Evolutionary conservation across 768 basidiomycete genomes (phyloP), one percentile per base, ranked within the genome.

Genomic region (Phaffia australis): DNA sequence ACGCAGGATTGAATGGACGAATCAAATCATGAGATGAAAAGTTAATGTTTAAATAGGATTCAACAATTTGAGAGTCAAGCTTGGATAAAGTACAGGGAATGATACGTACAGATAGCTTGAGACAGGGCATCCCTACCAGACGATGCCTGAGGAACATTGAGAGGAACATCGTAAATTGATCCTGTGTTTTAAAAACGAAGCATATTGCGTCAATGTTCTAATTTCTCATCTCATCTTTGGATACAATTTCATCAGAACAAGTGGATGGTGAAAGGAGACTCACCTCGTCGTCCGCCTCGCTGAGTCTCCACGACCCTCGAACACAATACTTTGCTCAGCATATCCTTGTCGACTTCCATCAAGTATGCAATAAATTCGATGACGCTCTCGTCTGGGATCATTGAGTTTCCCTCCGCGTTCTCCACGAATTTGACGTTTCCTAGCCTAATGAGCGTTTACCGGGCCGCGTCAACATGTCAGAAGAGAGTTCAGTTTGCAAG

Each of bases 331-430:
- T 93, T 97, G 76, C 88, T 87, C 49, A 98, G 85, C 66, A 83
- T 78, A 3, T 83, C 81, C 32, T 83, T 72, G 66, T 98, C 90
- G 21, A 83, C 85, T 69, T 93, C 92, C 86, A 98, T 87, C 58
- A 99, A 81, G 73, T 98, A 97, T 0, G 83, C 91, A 50, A 97
- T 84, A 72, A 98, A 99, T 72, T 95, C 94, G 0, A 89, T 86
- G n/a, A 97, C 89, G 52, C 84, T 84, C 7, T 86, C 81, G 74
- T 99, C 95, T 3, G 83, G 75, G 48, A 98, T 82, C 30, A 75
- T 73, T 1, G 93, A 83, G 74, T 98, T 94, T 21, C 93, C 93
- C 67, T 94, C 87, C 70, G 93, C 89, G 75, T 81, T 82, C 75
- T 95, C 91, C 47, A 78, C 78, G 74, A 92, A 99, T 71, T 91